Evolutionary conservation across 2,329 filamentous ascomycete species (phyloP).

Genomic region (Blastomyces parvus): DNA sequence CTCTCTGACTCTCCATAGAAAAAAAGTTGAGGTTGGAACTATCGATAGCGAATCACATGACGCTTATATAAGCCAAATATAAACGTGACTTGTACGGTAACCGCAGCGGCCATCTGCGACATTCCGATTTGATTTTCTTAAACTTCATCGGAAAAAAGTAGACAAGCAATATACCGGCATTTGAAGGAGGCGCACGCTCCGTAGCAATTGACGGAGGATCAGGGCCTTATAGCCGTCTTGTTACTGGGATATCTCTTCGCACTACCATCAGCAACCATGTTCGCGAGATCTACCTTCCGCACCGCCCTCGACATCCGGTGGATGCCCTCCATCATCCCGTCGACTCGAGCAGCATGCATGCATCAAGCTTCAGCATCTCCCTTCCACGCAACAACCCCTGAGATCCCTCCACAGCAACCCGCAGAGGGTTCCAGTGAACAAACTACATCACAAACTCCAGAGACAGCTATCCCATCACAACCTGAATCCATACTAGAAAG

Average conservation of each 20-base stretch:
- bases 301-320: conserved; percentile 20
- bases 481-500: conserved; percentile 11
- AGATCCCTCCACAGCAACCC: conserved; percentile 21
- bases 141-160: conserved; percentile 12
- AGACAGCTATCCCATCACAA: conserved; percentile 22
- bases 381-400: conserved; percentile 24
- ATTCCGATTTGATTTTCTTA: conserved; percentile 28
- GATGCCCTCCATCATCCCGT: conserved; percentile 18
- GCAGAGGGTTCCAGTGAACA: conserved; percentile 16
- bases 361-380: conserved; percentile 29
- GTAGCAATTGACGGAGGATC: conserved; percentile 3
- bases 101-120: conserved; percentile 23
- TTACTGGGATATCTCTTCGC: background rate
- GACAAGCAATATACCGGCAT: background rate
- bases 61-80: background rate
- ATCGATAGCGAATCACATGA: conserved; percentile 8
- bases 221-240: background rate
- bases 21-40: conserved; percentile 11
- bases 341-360: conserved; percentile 34
- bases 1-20: background rate
- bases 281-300: conserved; percentile 27
- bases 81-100: conserved; percentile 25
- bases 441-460: background rate
- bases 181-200: background rate
- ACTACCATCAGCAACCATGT: conserved; percentile 23